Evolutionary conservation across 495 filamentous ascomycete species (phyloP).

Genomic region (Penicillium waksmanii): DNA sequence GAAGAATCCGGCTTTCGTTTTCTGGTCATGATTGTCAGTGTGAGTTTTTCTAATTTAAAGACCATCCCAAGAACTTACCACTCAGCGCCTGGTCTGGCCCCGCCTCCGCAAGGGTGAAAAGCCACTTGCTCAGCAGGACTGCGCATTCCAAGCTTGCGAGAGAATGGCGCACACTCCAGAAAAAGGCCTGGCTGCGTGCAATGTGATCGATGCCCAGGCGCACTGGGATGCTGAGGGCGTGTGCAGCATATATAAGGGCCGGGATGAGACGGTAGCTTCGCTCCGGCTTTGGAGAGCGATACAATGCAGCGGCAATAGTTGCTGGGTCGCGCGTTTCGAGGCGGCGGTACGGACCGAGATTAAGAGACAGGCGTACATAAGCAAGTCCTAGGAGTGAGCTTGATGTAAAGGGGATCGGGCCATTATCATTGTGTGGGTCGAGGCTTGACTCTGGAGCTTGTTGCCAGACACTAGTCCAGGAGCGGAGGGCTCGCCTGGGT

Average conservation of each 20-base stretch:
- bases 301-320: constrained; percentile 37
- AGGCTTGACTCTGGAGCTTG: constrained; percentile 48
- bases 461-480: constrained; percentile 48
- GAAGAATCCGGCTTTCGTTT: constrained; percentile 44
- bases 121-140: constrained; percentile 53
- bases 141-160: constrained; percentile 54
- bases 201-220: constrained; percentile 47
- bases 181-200: constrained; percentile 49
- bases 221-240: constrained; percentile 46
- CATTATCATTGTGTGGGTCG: constrained; percentile 46
- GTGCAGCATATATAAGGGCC: constrained; percentile 43
- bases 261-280: constrained; percentile 44
- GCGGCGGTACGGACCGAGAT: constrained; percentile 41
- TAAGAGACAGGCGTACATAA: constrained; percentile 43
- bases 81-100: constrained; percentile 36
- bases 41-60: not conserved
- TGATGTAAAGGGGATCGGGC: constrained; percentile 46
- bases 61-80: constrained; percentile 24
- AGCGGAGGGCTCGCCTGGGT: constrained; percentile 40
- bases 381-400: constrained; percentile 45
- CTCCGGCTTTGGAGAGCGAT: constrained; percentile 37
- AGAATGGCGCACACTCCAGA: constrained; percentile 55
- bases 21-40: constrained; percentile 23
- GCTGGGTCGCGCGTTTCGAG: constrained; percentile 43
- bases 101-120: constrained; percentile 41